phyloP scores from a whole-genome alignment of 805 yeast genomes.

The Cyberlindnera sargentensis region DNA sequence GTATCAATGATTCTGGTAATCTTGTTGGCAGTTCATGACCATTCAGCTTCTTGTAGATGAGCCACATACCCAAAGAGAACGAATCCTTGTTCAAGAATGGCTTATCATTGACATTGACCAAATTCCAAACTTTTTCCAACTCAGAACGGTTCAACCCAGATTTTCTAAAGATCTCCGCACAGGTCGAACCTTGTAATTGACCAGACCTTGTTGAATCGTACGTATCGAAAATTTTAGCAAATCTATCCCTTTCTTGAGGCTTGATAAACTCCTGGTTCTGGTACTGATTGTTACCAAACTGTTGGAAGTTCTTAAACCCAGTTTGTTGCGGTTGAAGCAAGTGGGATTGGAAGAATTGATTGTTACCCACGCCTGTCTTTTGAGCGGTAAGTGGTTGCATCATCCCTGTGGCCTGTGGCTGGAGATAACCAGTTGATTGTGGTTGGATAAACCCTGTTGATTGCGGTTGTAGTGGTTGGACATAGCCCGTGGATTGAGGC shows the following conservation, averaged over 20 bases:
- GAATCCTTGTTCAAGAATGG: slow-evolving; percentile 86
- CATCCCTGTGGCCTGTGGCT: slow-evolving; percentile 28
- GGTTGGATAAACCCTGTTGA: slow-evolving; percentile 34
- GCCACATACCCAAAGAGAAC: slow-evolving; percentile 95
- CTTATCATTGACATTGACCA: slow-evolving; percentile 68
- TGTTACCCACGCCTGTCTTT: slow-evolving; percentile 50
- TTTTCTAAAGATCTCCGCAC: slow-evolving; percentile 82
- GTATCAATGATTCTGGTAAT: slow-evolving; percentile 84
- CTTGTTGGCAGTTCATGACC: slow-evolving; percentile 75
- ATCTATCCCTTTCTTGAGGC: slow-evolving; percentile 78
- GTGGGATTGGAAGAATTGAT: slow-evolving; percentile 30
- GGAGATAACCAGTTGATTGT: slow-evolving; percentile 28
- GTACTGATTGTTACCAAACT: slow-evolving; percentile 19
- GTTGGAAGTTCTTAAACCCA: slow-evolving; percentile 24
- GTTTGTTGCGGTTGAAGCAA: slow-evolving; percentile 25
- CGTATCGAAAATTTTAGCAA: slow-evolving; percentile 80
- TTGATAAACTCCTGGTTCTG: slow-evolving; percentile 60
- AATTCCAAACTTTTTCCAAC: slow-evolving; percentile 84
- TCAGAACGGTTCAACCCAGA: slow-evolving; percentile 87
- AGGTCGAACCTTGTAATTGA: slow-evolving; percentile 71
- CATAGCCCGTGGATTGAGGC: slow-evolving; percentile 24
- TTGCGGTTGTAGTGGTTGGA: slow-evolving; percentile 26
- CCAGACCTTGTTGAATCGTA: slow-evolving; percentile 96
- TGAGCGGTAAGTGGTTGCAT: slow-evolving; percentile 44
- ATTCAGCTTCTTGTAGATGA: slow-evolving; percentile 82